A percentile compares a stretch with the other conserved stretches of the same genome.
phyloP scores from a whole-genome alignment of 2,329 filamentous ascomycete species.

The Monilinia aucupariae region DNA sequence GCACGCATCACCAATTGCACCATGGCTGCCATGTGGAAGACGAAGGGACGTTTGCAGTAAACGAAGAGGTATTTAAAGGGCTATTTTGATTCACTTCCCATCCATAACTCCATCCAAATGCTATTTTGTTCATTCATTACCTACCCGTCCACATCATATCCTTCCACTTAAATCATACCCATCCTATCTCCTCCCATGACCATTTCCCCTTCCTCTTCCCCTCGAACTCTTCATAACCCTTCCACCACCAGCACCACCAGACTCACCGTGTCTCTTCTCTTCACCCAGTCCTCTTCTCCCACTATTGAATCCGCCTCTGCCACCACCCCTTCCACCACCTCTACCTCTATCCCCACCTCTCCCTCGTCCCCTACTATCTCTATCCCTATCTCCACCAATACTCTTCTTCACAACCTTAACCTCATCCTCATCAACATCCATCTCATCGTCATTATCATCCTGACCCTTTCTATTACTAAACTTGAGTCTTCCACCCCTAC shows the following conservation, averaged over 20 bases:
- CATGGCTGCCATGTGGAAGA: not conserved
- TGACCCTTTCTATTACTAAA: slow-evolving; percentile 61
- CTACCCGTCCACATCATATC: not conserved
- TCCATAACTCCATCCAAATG: slow-evolving; percentile 3
- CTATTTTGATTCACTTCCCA: slow-evolving; percentile 10
- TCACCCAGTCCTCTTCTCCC: slow-evolving; percentile 23
- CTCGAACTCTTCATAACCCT: slow-evolving; percentile 16
- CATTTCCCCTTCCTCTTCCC: slow-evolving; percentile 23
- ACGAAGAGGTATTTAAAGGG: not conserved
- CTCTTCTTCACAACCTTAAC: slow-evolving; percentile 49
- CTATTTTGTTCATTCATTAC: slow-evolving; percentile 4
- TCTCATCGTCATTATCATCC: slow-evolving; percentile 50
- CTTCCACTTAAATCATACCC: not conserved
- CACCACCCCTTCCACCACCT: slow-evolving; percentile 36
- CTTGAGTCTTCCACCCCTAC: slow-evolving; percentile 63
- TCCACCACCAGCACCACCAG: slow-evolving; percentile 1
- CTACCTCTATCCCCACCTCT: slow-evolving; percentile 43
- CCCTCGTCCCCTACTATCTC: slow-evolving; percentile 35
- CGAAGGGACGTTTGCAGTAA: not conserved
- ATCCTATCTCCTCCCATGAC: slow-evolving; percentile 3
- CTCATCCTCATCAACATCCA: slow-evolving; percentile 44
- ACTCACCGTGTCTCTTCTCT: slow-evolving; percentile 4
- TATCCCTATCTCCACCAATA: slow-evolving; percentile 28
- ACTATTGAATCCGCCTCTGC: slow-evolving; percentile 22
- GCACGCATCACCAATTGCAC: too few relatives aligned